phyloP scores from a whole-genome alignment of 257 asterid genomes.

The Plantago ovata region DNA sequence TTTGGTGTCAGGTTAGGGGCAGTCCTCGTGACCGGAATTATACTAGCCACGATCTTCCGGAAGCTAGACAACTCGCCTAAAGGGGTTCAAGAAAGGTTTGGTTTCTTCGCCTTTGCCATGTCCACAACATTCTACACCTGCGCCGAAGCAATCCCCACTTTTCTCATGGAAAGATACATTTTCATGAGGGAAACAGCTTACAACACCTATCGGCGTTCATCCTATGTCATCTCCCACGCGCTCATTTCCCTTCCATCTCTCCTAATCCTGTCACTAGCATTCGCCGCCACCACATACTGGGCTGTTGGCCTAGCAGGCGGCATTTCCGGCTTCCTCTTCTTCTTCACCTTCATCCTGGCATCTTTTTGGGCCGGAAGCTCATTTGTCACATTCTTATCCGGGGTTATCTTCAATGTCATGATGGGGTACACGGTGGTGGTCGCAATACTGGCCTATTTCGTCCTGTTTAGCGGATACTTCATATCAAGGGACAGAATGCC shows the following conservation, averaged over 20 bases:
- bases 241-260: conserved; percentile 43
- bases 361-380: conserved; percentile 68
- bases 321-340: conserved; percentile 33
- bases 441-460: conserved; percentile 46
- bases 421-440: conserved; percentile 53
- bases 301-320: conserved; percentile 59
- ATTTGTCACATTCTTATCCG: conserved; percentile 52
- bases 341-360: conserved; percentile 36
- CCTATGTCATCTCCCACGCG: conserved; percentile 48
- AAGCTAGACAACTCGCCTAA: conserved; percentile 40
- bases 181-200: conserved; percentile 62
- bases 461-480: conserved; percentile 54
- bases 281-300: conserved; percentile 43
- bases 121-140: conserved; percentile 61
- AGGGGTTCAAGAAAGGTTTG: conserved; percentile 48
- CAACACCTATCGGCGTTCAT: conserved; percentile 53
- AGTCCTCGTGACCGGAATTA: conserved; percentile 40
- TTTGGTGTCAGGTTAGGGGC: conserved; percentile 47
- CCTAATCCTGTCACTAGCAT: conserved; percentile 29
- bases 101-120: conserved; percentile 61
- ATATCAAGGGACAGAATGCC: conserved; percentile 48
- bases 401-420: conserved; percentile 46
- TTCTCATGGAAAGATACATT: conserved; percentile 48
- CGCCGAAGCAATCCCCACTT: conserved; percentile 54
- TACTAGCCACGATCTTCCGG: conserved; percentile 53